Conservation (phyloP, 768 basidiomycete genomes). For the Mycena leptocephala region DNA sequence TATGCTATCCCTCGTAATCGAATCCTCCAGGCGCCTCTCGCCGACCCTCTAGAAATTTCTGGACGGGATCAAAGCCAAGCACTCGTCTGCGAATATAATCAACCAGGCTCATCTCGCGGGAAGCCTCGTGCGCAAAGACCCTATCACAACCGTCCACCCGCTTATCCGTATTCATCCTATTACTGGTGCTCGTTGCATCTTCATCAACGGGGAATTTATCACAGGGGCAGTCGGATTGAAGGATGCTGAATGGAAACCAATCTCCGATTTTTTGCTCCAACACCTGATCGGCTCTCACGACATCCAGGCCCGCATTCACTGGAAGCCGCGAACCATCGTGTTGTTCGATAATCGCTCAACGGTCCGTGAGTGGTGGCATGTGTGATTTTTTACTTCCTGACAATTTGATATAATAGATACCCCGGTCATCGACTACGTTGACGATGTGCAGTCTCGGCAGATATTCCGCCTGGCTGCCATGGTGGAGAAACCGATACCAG, state of each 20-base stretch:
- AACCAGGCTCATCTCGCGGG: constrained; percentile 37
- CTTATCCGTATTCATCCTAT: constrained; percentile 48
- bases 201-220: constrained; percentile 48
- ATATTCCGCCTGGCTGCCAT: constrained; percentile 39
- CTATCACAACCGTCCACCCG: constrained; percentile 44
- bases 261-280: constrained; percentile 43
- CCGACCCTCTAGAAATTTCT: constrained; percentile 26
- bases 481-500: constrained; percentile 34
- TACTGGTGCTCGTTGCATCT: constrained; percentile 42
- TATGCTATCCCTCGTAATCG: background rate
- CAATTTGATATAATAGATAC: constrained; percentile 19
- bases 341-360: constrained; percentile 30
- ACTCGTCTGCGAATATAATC: constrained; percentile 44
- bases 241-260: constrained; percentile 39
- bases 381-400: background rate
- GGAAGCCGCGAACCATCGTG: constrained; percentile 41
- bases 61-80: constrained; percentile 36
- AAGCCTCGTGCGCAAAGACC: constrained; percentile 46
- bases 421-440: constrained; percentile 33
- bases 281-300: constrained; percentile 44
- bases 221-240: constrained; percentile 43
- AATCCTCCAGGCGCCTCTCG: constrained; percentile 14
- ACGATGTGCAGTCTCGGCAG: constrained; percentile 31
- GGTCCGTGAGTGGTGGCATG: background rate
- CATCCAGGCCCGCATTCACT: constrained; percentile 43